Conservation (phyloP, 352 stramenopile species). For the Phytopythium kandeliae region DNA sequence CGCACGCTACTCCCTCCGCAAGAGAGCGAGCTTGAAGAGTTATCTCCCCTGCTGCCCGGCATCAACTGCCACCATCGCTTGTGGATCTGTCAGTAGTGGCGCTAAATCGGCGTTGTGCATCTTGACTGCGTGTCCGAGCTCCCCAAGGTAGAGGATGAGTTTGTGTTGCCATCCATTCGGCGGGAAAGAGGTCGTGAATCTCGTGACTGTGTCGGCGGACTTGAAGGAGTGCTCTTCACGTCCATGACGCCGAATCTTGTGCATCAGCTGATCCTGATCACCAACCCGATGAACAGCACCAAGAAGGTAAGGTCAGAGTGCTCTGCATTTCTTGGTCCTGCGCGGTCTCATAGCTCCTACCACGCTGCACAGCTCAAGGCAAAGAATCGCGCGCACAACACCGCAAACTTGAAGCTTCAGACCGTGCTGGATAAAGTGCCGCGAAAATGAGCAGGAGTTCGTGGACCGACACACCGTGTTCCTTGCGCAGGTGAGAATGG, state of each 20-base stretch:
- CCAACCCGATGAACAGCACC: conserved; percentile 48
- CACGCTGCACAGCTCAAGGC: conserved; percentile 20
- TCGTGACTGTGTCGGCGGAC: not conserved
- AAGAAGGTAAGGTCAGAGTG: conserved; percentile 30
- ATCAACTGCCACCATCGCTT: conserved; percentile 33
- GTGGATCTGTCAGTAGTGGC: conserved; percentile 40
- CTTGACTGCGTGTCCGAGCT: conserved; percentile 55
- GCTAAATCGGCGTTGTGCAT: not conserved
- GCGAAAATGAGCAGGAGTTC: conserved; percentile 27
- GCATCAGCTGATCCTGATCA: conserved; percentile 66
- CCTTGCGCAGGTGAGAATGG: conserved; percentile 22
- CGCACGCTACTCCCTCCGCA: conserved; percentile 29
- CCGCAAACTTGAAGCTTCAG: conserved; percentile 27
- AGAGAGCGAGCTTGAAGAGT: conserved; percentile 17
- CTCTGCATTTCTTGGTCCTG: not conserved
- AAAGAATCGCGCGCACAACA: conserved; percentile 28
- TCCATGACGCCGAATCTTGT: conserved; percentile 52
- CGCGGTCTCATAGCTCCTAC: not conserved
- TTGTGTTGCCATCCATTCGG: not conserved
- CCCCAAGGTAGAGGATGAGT: conserved; percentile 55
- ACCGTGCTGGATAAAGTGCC: conserved; percentile 14
- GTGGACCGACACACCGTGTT: conserved; percentile 22
- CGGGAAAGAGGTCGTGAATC: no score
- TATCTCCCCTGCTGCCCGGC: conserved; percentile 7
- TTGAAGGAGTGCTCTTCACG: conserved; percentile 45